Evolutionary conservation across 331 rosid genomes (phyloP), one percentile per base, ranked within the genome.

Genomic region (Malus hybrid): DNA sequence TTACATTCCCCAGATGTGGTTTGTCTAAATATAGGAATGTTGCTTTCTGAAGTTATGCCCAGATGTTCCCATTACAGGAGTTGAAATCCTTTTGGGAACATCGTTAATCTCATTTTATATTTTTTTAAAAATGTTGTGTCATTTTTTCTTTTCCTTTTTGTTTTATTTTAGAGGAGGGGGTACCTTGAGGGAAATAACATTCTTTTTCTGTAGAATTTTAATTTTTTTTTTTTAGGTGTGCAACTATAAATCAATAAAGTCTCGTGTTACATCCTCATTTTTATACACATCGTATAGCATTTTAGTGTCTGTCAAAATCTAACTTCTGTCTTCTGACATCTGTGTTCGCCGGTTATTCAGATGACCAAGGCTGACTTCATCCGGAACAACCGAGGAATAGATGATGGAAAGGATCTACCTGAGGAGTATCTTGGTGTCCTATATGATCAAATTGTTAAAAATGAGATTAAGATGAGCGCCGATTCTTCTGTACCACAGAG

Each of bases 351-450:
- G 89, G 57, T 69, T 71, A 78, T 84, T 65, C 87, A 95, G 99
- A 95, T 95, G 99, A 88, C 93, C 39, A 90, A 89, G 87, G 91
- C 97, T 76, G 99, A 95, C 87, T 95, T 95, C 86, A 66, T 95
- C 64, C 97, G 98, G 68, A 95, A 95, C 82, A 95, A 95, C 78
- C 93, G 98, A 78, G 98, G 98, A 70, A 95, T 95, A 80, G 99
- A 95, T 77, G 98, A 92, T 79, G 99, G 99, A 66, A 92, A 95
- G 83, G 99, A 95, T 87, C 77, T 95, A 78, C 81, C 99, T 18
- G 98, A 92, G 77, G 99, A 92, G 84, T 92, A 89, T 86, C 99
- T 95, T 34, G 97, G 96, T 67, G 82, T 84, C 72, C 84, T 95
- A 56, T 95, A 92, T 82, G 97, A 92, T 79, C 92, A 92, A 70